Conservation (phyloP, 2,329 filamentous ascomycete species). For the Paecilomyces variotii region DNA sequence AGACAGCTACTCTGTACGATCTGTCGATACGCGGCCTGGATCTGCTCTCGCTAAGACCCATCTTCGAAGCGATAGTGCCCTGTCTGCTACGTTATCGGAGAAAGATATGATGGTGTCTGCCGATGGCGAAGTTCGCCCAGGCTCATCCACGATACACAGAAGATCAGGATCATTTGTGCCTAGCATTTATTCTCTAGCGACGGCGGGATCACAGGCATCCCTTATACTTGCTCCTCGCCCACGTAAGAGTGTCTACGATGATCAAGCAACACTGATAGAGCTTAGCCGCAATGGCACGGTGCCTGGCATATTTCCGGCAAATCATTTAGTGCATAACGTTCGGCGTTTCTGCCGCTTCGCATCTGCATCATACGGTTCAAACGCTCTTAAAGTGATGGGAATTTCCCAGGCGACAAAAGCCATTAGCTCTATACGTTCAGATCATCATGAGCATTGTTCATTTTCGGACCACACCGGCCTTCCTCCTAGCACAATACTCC, state of each 20-base stretch:
- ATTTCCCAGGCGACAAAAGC: conserved; percentile 24
- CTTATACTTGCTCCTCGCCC: conserved; percentile 35
- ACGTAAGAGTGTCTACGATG: conserved; percentile 38
- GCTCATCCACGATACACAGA: conserved; percentile 22
- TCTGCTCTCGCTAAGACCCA: conserved; percentile 32
- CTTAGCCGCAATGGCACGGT: conserved; percentile 37
- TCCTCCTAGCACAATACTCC: conserved; percentile 42
- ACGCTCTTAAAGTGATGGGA: conserved; percentile 41
- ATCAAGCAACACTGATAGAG: conserved; percentile 34
- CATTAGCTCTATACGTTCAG: conserved; percentile 20
- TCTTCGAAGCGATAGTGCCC: conserved; percentile 35
- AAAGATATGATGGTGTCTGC: conserved; percentile 27
- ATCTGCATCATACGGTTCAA: conserved; percentile 40
- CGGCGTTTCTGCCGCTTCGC: conserved; percentile 40
- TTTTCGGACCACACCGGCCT: conserved; percentile 39
- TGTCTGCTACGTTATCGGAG: conserved; percentile 36
- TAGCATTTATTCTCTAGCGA: conserved; percentile 40
- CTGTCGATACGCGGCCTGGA: conserved; percentile 25
- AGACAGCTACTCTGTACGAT: conserved; percentile 33
- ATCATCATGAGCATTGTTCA: conserved; percentile 37
- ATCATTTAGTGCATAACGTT: conserved; percentile 39
- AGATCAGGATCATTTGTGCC: conserved; percentile 33
- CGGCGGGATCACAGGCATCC: conserved; percentile 37
- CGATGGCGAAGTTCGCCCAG: conserved; percentile 20
- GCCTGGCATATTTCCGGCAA: conserved; percentile 38